Percentiles rank a stretch among this genome's conserved stretches.
These are phyloP conservation scores for Sparassis latifolia DNA, from an alignment of 1,284 basidiomycete species.

Conservation along the genomic window DNA sequence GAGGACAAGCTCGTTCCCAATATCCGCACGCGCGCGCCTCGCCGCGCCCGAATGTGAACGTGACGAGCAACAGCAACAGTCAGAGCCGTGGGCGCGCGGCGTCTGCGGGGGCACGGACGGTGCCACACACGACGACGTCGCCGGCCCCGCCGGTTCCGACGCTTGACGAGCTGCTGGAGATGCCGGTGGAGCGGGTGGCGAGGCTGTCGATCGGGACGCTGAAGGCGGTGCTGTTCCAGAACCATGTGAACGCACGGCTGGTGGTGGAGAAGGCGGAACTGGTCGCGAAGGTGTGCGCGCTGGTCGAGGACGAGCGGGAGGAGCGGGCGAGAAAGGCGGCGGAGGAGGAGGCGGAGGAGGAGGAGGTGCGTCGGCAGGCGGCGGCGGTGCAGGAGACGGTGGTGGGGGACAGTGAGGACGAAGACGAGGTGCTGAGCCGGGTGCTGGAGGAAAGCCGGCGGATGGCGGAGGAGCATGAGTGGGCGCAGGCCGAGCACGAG, in stretches of 20 bases:
- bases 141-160: slow-evolving; percentile 34
- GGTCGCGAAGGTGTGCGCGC: slow-evolving; percentile 56
- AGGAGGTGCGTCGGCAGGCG: slow-evolving; percentile 39
- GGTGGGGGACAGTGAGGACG: slow-evolving; percentile 26
- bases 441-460: slow-evolving; percentile 10
- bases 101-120: slow-evolving; percentile 27
- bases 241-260: slow-evolving; percentile 56
- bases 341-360: slow-evolving; percentile 40
- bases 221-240: slow-evolving; percentile 71
- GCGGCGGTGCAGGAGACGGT: slow-evolving; percentile 28
- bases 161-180: slow-evolving; percentile 59
- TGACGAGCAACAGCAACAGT: slow-evolving; percentile 6
- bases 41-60: slow-evolving; percentile 10
- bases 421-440: background rate
- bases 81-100: slow-evolving; percentile 29
- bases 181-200: slow-evolving; percentile 49
- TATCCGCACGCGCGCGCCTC: slow-evolving; percentile 5
- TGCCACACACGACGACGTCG: slow-evolving; percentile 15
- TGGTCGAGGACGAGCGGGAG: slow-evolving; percentile 61
- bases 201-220: slow-evolving; percentile 59
- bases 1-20: slow-evolving; percentile 2
- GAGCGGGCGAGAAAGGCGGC: slow-evolving; percentile 43
- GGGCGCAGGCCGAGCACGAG: slow-evolving; percentile 1
- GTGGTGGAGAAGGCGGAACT: slow-evolving; percentile 72
- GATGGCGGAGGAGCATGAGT: slow-evolving; percentile 12